Evolutionary conservation across 768 basidiomycete species (phyloP), one percentile per base, ranked within the genome.

Genomic region (Tulasnella sp.): DNA sequence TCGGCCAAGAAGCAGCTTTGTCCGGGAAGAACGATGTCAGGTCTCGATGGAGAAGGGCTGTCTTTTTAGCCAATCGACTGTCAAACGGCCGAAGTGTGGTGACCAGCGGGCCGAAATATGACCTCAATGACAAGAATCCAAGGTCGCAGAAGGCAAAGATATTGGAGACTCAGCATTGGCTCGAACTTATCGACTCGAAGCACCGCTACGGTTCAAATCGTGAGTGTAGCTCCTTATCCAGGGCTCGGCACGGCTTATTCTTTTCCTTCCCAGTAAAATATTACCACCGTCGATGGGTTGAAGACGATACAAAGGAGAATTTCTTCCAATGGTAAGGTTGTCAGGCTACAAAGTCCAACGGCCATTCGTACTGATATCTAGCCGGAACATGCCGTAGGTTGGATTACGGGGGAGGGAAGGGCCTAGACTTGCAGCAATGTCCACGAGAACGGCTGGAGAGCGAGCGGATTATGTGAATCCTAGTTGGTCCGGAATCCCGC

Each of bases 141-240:
- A 36, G 27, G 19, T 72, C 75, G 36, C 21, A 74, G 78, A 77
- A 75, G 52, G 72, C 48, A 31, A 91, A 90, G 82, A 85, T 85
- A 18, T 85, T 92, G 16, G 90, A 91, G 83, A 88, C 88, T 0
- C 90, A 91, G 81, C 90, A 91, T 82, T 91, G 90, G 89, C 84
- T 91, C n/a, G 90, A 91, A 82, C 85, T 91, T 39, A 87, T 91
- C 40, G 91, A 91, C 82, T 87, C 90, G 42, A 91, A 90, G 82
- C 91, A 91, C 83, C 87, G 90, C 18, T 91, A 91, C 86, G 90
- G 90, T 16, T 88, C 90, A 56, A 91, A 91, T 83, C 84, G 89
- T 90, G 85, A 85, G 80, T 39, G 58, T 27, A 2, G 46, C 48
- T 71, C 75, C 31, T 75, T 44, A 36, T 56, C 42, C 5, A 19